Conservation (phyloP, 768 basidiomycete genomes). For the Paxillus ammoniavirescens region DNA sequence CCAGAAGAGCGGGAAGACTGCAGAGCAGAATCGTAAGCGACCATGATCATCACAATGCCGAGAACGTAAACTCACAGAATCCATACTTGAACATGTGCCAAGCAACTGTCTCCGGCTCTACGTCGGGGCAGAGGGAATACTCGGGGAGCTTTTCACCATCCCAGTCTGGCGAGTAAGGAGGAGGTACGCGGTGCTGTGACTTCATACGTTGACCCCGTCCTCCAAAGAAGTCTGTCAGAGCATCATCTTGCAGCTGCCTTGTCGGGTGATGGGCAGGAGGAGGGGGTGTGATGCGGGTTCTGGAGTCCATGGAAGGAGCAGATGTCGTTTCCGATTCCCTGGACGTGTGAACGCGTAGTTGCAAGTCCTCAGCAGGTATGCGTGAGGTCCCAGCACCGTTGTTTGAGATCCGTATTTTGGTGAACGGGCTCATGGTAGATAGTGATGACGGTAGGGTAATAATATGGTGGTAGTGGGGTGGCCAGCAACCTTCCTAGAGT, state of each 20-base stretch:
- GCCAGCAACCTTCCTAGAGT: constrained; percentile 10
- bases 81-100: constrained; percentile 64
- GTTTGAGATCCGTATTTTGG: constrained; percentile 9
- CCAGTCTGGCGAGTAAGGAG: constrained; percentile 46
- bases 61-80: constrained; percentile 44
- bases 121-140: constrained; percentile 26
- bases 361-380: constrained; percentile 15
- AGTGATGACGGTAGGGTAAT: not conserved
- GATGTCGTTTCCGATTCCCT: constrained; percentile 21
- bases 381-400: constrained; percentile 2
- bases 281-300: constrained; percentile 18
- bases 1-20: constrained; percentile 67
- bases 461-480: constrained; percentile 2
- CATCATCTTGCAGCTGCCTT: constrained; percentile 29
- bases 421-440: constrained; percentile 14
- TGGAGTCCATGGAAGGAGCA: constrained; percentile 12
- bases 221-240: constrained; percentile 32
- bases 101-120: constrained; percentile 55
- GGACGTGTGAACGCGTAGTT: constrained; percentile 21
- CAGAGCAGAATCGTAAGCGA: not conserved
- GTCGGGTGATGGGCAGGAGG: constrained; percentile 20
- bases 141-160: constrained; percentile 29
- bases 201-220: constrained; percentile 26
- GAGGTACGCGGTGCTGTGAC: constrained; percentile 27
- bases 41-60: not conserved